Evolutionary conservation across 495 filamentous ascomycete genomes (phyloP).

Genomic region (Penicillium longicatenatum): DNA sequence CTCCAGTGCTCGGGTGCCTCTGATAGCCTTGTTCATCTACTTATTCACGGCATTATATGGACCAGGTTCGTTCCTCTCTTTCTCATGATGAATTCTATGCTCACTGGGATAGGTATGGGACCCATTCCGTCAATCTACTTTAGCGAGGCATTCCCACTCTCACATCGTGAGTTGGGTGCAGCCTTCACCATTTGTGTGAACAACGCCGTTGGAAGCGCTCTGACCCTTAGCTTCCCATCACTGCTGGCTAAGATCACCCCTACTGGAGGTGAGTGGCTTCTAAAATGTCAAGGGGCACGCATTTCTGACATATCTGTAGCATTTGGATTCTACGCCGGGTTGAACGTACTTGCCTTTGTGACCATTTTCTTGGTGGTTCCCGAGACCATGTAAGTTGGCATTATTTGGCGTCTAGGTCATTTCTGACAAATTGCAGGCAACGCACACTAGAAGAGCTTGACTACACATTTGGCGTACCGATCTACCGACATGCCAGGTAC

Average conservation of each 20-base stretch:
- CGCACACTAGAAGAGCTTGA: constrained; percentile 78
- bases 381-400: constrained; percentile 51
- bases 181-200: constrained; percentile 19
- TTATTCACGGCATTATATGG: constrained; percentile 67
- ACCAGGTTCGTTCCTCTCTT: constrained; percentile 38
- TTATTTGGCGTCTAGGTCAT: background rate
- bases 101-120: constrained; percentile 40
- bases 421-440: constrained; percentile 50
- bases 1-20: constrained; percentile 53
- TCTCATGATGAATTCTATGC: background rate
- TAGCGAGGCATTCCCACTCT: constrained; percentile 77
- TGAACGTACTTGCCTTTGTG: constrained; percentile 69
- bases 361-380: constrained; percentile 73
- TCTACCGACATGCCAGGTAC: constrained; percentile 58
- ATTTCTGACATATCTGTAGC: constrained; percentile 49
- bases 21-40: constrained; percentile 65
- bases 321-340: constrained; percentile 51
- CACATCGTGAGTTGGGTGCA: constrained; percentile 52
- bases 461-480: constrained; percentile 74
- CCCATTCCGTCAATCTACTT: constrained; percentile 73
- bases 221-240: constrained; percentile 61
- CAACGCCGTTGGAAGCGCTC: constrained; percentile 14
- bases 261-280: constrained; percentile 60
- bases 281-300: constrained; percentile 60
- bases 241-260: constrained; percentile 67